Base-by-base conservation (phyloP, 1,284 basidiomycete species). In the Coniferiporia sulphurascens region DNA sequence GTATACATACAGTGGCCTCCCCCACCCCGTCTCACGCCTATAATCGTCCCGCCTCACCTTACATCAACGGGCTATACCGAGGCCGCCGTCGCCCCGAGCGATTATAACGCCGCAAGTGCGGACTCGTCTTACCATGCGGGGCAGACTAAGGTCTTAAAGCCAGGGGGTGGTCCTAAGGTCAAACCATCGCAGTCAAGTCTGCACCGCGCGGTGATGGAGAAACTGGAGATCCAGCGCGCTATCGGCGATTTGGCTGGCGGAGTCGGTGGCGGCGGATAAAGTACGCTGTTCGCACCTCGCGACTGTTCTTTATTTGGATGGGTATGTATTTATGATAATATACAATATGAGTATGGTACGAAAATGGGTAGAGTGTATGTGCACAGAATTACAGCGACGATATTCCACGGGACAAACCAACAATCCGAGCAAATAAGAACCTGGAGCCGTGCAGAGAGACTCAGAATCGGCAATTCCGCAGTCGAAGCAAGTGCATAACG, bases 181-280 rank as follows among this genome's bases (percentile, higher is more conserved):
- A 76, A 79, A 58, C 44, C 44, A n/a, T 8, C 19, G 8, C 44
- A 52, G 19, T 87, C 87, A 13, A 89, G 86, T 65, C 68, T 91
- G 59, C 85, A 88, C 62, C 76, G 84, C 46, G 89, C 88, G 0
- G 86, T 90, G 0, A 75, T 91, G 77, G 86, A 90, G 64, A 80
- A 76, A 63, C 68, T 90, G 51, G 87, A 90, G 69, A 85, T 91
- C 2, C 83, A 88, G 68, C 82, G 81, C 58, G 88, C 87, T n/a
- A 82, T 84, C 73, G 78, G 74, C 51, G 86, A 86, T 65, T 69
- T 86, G 52, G 75, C 74, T 9, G 72, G 74, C 34, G 65, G 62
- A 27, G 44, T 46, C 19, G 15, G 44, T 46, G 9, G 15, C 15
- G 38, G 38, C 15, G 38, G 38, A 41, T 41, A 8, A 41, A 15